phyloP scores from a whole-genome alignment of 306 rosid genomes.

The Abrus pulchellus region DNA sequence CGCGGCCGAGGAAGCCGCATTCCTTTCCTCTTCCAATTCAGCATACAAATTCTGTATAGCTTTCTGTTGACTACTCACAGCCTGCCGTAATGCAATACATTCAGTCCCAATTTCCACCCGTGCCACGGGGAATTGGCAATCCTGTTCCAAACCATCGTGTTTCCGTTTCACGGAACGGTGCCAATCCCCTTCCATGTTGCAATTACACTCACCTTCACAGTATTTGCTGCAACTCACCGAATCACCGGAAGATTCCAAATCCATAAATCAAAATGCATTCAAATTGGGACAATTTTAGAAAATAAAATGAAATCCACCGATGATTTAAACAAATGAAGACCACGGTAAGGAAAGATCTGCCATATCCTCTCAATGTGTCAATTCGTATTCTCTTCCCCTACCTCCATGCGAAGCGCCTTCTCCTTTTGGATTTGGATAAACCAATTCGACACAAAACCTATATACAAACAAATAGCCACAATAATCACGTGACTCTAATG shows the following conservation, averaged over 20 bases:
- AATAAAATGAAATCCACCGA: constrained; percentile 17
- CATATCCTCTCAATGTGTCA: neutral
- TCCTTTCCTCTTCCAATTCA: constrained; percentile 96
- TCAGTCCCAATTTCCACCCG: constrained; percentile 77
- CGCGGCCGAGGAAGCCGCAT: constrained; percentile 92
- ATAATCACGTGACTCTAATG: constrained; percentile 6
- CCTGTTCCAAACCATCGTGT: constrained; percentile 59
- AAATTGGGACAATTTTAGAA: neutral
- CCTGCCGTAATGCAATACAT: constrained; percentile 72
- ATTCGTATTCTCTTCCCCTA: constrained; percentile 41
- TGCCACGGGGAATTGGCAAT: constrained; percentile 55
- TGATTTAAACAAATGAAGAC: constrained; percentile 35
- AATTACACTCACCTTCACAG: constrained; percentile 65
- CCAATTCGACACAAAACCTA: constrained; percentile 51
- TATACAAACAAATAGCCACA: constrained; percentile 18
- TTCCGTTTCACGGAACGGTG: constrained; percentile 74
- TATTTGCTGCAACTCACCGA: constrained; percentile 63
- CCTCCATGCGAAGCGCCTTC: constrained; percentile 46
- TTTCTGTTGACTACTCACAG: constrained; percentile 73
- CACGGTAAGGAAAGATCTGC: constrained; percentile 3
- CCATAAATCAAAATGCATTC: constrained; percentile 64
- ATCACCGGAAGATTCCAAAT: constrained; percentile 62
- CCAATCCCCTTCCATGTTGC: constrained; percentile 58
- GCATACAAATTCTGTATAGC: constrained; percentile 69
- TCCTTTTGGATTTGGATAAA: constrained; percentile 29